A percentile compares a stretch with the other conserved stretches of the same genome.
Evolutionary conservation across 2,329 filamentous ascomycete species (phyloP).

Genomic region (Phialophora expanda): DNA sequence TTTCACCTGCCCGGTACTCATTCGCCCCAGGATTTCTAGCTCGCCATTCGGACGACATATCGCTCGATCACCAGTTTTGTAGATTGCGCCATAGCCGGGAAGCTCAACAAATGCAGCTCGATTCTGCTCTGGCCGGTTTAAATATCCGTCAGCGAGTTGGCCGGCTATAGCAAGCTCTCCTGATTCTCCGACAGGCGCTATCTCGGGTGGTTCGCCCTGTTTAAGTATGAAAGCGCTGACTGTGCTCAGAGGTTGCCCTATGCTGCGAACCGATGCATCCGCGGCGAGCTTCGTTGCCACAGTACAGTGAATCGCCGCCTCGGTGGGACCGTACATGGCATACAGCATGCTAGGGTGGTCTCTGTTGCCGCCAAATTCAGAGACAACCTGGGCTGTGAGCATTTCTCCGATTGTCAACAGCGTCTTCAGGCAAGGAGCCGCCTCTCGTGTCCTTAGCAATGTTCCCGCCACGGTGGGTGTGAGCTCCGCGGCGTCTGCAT

Average conservation of each 20-base stretch:
- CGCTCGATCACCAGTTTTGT: conserved; percentile 85
- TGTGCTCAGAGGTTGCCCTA: conserved; percentile 78
- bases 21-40: conserved; percentile 82
- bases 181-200: conserved; percentile 69
- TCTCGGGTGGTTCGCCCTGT: conserved; percentile 52
- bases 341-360: conserved; percentile 70
- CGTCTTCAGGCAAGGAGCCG: conserved; percentile 70
- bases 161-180: conserved; percentile 86
- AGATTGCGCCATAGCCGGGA: conserved; percentile 69
- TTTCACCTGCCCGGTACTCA: conserved; percentile 82
- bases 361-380: conserved; percentile 73
- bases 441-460: conserved; percentile 69
- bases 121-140: conserved; percentile 81
- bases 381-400: conserved; percentile 76
- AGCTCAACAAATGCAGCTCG: conserved; percentile 71
- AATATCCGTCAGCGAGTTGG: conserved; percentile 79
- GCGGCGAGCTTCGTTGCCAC: conserved; percentile 68
- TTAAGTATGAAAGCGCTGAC: conserved; percentile 76
- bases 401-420: conserved; percentile 92
- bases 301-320: conserved; percentile 90
- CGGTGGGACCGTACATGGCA: conserved; percentile 94
- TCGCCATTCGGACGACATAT: conserved; percentile 68
- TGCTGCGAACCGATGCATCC: conserved; percentile 66
- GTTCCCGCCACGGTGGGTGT: conserved; percentile 86
- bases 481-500: conserved; percentile 83